A percentile compares a stretch with the other conserved stretches of the same genome.
Conservation (phyloP, 192 early-diverging fungal genomes). For the Coemansia sp. region DNA sequence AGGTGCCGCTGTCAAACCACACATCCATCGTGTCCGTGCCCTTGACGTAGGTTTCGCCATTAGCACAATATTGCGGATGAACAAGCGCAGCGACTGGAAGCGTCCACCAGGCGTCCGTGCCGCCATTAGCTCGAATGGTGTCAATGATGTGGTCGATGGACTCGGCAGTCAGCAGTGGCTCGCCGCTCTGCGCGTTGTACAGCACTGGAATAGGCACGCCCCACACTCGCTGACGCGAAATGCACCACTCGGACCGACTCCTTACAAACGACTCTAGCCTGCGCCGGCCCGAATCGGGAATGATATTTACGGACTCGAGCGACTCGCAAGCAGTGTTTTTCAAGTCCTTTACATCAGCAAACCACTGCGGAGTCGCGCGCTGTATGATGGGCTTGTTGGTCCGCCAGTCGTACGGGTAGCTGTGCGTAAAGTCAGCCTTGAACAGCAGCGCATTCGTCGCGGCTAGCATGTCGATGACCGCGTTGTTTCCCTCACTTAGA, state of each 20-base stretch:
- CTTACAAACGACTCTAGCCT: constrained; percentile 68
- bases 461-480: constrained; percentile 61
- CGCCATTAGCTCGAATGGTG: constrained; percentile 59
- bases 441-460: constrained; percentile 48
- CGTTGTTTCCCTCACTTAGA: constrained; percentile 60
- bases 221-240: constrained; percentile 82
- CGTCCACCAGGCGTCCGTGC: constrained; percentile 76
- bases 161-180: constrained; percentile 65
- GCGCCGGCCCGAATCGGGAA: constrained; percentile 64
- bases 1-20: constrained; percentile 85
- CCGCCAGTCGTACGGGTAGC: constrained; percentile 87
- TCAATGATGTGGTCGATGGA: constrained; percentile 70
- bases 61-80: constrained; percentile 59
- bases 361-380: constrained; percentile 85
- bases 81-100: constrained; percentile 66
- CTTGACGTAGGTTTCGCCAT: constrained; percentile 61
- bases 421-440: constrained; percentile 63
- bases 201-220: constrained; percentile 82
- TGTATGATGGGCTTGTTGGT: constrained; percentile 79
- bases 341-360: constrained; percentile 70
- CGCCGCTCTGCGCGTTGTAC: constrained; percentile 64
- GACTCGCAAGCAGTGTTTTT: constrained; percentile 65
- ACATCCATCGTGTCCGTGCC: constrained; percentile 88
- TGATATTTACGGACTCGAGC: constrained; percentile 57
- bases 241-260: constrained; percentile 81